A percentile compares a stretch with the other conserved stretches of the same genome.
Evolutionary conservation across 768 basidiomycete genomes (phyloP).

Genomic region (Chlorophyllum brunneum): DNA sequence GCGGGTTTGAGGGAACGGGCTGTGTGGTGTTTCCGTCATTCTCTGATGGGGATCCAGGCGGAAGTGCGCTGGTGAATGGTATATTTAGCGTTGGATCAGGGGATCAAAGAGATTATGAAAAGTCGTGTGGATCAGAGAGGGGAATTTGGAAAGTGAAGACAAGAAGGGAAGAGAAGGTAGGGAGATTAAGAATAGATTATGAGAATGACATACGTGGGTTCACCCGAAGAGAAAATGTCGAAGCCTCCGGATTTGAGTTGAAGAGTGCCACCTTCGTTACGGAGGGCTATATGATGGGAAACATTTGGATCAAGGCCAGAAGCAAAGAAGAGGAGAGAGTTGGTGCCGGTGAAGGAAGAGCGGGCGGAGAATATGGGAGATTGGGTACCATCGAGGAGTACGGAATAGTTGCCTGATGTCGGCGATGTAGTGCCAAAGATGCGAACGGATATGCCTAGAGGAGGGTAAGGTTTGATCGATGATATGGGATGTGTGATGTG

Average conservation of each 20-base stretch:
- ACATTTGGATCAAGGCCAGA: conserved; percentile 51
- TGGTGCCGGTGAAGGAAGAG: conserved; percentile 48
- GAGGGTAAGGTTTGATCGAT: background rate
- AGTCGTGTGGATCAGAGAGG: conserved; percentile 5
- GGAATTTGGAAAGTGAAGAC: conserved; percentile 3
- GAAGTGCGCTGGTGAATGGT: conserved; percentile 1
- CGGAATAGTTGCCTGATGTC: conserved; percentile 53
- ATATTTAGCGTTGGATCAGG: conserved; percentile 1
- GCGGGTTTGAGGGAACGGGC: conserved; percentile 18
- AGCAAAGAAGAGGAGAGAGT: conserved; percentile 59
- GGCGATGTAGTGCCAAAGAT: conserved; percentile 60
- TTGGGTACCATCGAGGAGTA: conserved; percentile 36
- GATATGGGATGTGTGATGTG: background rate
- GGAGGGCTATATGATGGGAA: conserved; percentile 48
- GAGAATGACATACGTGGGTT: conserved; percentile 18
- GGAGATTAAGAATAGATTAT: background rate
- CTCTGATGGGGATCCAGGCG: conserved; percentile 14
- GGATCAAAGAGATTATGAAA: conserved; percentile 1
- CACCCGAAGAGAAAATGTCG: conserved; percentile 35
- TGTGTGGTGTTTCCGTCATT: too few species aligned
- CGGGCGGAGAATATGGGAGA: conserved; percentile 44
- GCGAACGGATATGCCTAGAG: conserved; percentile 55
- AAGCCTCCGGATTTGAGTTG: conserved; percentile 48
- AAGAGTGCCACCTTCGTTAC: conserved; percentile 55
- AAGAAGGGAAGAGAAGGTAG: conserved; percentile 18